These are phyloP conservation scores for Beauveria medogensis DNA, from an alignment of 2,329 filamentous ascomycete species.

Conservation along the genomic window DNA sequence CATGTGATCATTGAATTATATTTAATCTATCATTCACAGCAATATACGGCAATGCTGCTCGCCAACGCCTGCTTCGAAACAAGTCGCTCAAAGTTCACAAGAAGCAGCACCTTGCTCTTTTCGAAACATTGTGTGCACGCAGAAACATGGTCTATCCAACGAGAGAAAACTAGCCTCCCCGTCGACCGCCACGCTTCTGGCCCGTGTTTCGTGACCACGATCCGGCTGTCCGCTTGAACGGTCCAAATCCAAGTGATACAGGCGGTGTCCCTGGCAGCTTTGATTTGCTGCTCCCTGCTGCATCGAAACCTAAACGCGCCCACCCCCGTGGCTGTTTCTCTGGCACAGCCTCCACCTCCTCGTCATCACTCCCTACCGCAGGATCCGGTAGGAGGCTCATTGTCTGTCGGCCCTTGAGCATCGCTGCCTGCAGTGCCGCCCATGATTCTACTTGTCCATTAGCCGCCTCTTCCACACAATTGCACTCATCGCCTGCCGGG, in stretches of 20 bases:
- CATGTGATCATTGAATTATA: background rate
- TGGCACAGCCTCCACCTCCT: background rate
- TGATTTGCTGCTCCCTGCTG: background rate
- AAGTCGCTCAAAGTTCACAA: background rate
- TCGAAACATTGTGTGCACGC: background rate
- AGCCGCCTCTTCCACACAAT: conserved; percentile 49
- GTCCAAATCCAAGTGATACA: conserved; percentile 7
- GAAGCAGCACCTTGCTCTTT: background rate
- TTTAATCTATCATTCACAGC: background rate
- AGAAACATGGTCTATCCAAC: background rate
- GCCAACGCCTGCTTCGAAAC: too few relatives aligned
- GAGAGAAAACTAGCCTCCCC: conserved; percentile 12
- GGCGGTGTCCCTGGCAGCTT: conserved; percentile 4
- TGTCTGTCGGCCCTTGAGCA: conserved; percentile 24
- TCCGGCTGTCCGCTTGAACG: conserved; percentile 9
- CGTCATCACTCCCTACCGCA: background rate
- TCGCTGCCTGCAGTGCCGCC: conserved; percentile 37
- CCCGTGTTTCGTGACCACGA: conserved; percentile 9
- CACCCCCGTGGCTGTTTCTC: conserved; percentile 5
- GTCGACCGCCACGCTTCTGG: conserved; percentile 10
- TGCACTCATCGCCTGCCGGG: conserved; percentile 57
- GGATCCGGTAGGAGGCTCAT: background rate
- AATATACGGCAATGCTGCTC: too few relatives aligned
- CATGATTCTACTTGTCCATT: conserved; percentile 53
- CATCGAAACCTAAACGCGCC: background rate